These are phyloP conservation scores for Fusarium brachygibbosum DNA, from an alignment of 2,329 filamentous ascomycete species.

Conservation along the genomic window DNA sequence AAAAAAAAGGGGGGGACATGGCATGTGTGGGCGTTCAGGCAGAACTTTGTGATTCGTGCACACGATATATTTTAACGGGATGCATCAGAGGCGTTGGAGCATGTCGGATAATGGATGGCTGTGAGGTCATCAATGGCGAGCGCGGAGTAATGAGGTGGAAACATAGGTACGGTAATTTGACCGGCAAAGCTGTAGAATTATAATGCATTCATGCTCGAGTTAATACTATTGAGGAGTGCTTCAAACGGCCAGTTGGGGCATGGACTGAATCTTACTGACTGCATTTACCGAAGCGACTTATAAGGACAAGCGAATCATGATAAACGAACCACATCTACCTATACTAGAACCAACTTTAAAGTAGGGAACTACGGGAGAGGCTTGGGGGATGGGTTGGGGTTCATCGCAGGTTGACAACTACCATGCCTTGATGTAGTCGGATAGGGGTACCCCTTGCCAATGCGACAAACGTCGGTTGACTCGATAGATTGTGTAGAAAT, in stretches of 20 bases:
- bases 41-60: constrained; percentile 20
- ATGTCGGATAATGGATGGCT: constrained; percentile 9
- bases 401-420: not conserved
- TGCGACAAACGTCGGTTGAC: not conserved
- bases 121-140: constrained; percentile 14
- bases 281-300: not conserved
- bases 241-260: not conserved
- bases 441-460: not conserved
- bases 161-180: constrained; percentile 34
- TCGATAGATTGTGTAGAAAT: not conserved
- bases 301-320: not conserved
- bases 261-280: not conserved
- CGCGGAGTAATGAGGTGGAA: constrained; percentile 42
- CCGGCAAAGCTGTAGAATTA: constrained; percentile 31
- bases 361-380: not conserved
- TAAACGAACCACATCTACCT: not conserved
- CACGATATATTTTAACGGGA: constrained; percentile 22
- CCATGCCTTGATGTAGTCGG: no score
- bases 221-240: constrained; percentile 1
- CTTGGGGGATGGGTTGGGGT: not conserved
- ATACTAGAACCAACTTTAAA: not conserved
- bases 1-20: constrained; percentile 17
- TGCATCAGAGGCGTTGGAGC: constrained; percentile 43
- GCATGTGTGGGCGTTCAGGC: constrained; percentile 33
- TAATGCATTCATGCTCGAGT: constrained; percentile 6